Evolutionary conservation across 2,329 filamentous ascomycete species (phyloP), one percentile per base, ranked within the genome.

Genomic region (Trichoderma aggressivum): DNA sequence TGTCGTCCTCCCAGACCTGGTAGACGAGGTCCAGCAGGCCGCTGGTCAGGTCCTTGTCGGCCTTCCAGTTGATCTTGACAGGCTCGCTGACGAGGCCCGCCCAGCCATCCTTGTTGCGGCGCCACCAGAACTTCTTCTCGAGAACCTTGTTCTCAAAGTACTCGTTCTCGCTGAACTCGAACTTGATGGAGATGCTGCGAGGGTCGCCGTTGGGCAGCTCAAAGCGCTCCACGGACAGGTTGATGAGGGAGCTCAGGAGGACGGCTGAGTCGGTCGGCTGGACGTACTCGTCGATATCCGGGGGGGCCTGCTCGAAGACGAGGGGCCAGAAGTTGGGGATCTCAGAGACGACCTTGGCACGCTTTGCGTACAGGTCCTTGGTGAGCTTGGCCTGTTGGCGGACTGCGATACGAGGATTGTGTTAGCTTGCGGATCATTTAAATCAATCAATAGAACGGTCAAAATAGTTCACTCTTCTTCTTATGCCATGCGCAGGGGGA

Each of bases 251-350:
- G 53, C 88, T 86, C 74, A 91, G 87, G 72, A 98, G 88, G 73
- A 96, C 84, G 10, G 87, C 87, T 16, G 91, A 90, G 84, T 98
- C 95, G 62, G 88, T 87, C 56, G 93, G 92, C 79, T 94, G 91
- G 79, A 98, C 92, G 86, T 91, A 94, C 82, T 94, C 91, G 83
- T 97, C 94, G 76, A 99, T 88, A 74, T 97, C 94, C 60, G 88
- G 86, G 2, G 94, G 94, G 3, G 92, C 90, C 83, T 94, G 91
- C 84, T 97, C 93, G 80, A 98, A 87, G 71, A 98, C 94, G 71
- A 97, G 88, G n/a, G 93, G 87, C 96, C 96, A 98, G 89, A 98
- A 99, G 84, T 93, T 90, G 76, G 90, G 88, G 78, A 98, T 94
- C 78, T 90, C 86, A 74, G 87, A 82, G 74, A 96, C 85, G 74